Base-by-base conservation (phyloP, 1,139 yeast species). In the Pneumocystis carinii region DNA sequence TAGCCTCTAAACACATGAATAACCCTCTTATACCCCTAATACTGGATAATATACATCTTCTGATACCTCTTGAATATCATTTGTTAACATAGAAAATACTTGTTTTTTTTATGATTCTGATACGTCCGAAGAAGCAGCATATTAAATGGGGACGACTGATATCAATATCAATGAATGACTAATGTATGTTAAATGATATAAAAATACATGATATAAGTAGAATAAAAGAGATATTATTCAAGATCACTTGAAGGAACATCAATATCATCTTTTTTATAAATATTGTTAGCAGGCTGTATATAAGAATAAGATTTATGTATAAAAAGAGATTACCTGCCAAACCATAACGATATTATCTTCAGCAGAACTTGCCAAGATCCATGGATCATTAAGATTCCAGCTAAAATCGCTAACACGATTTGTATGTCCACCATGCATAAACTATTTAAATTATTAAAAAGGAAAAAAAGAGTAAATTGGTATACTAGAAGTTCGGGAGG, bases 361-460 rank as follows among this genome's bases (percentile, higher is more conserved):
- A 0, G 92, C 85, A 2, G 89, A 95, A 71, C 90, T 84, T 8
- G 92, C 86, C 59, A 90, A 70, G 75, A 88, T 79, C 87, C 90
- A 85, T 12, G 85, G 84, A 67, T 86, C 86, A 67, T 83, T 84
- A 1, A 84, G 82, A 65, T 90, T 87, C 98, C 98, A 92, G 60
- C 85, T 82, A 60, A 90, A 77, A 71, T 90, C 97, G 70, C 86
- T 85, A 17, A 92, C 87, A 29, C 94, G 90, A 64, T 86, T 77
- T 80, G 92, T 83, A 72, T 92, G 99, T 0, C 98, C 98, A 14
- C 86, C 88, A 73, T 94, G 98, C 42, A 81, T 79, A 71, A 92
- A 90, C 29, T 84, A 7, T 39, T 57, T 24, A 48, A 24, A 24
- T 2, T 24, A n/a, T 10, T 17, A 17, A 6, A 29, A 17, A 27